A percentile compares a stretch with the other conserved stretches of the same genome.
Conservation (phyloP, 441 rosid species). For the Daphne laureola region DNA sequence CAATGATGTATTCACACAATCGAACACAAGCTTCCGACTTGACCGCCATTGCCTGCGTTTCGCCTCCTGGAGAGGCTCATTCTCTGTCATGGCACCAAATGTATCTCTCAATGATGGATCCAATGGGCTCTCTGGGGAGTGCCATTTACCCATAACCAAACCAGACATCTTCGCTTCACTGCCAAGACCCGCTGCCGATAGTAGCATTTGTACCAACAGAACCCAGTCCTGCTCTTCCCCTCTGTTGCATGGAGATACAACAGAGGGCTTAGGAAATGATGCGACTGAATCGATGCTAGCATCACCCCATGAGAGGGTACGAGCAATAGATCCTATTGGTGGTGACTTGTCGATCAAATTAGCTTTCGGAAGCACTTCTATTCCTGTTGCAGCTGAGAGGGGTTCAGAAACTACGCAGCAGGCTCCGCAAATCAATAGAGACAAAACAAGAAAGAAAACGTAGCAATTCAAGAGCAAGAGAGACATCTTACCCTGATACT, state of each 20-base stretch:
- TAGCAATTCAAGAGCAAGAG: background rate
- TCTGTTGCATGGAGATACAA: constrained; percentile 20
- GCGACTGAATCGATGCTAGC: constrained; percentile 32
- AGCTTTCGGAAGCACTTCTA: constrained; percentile 31
- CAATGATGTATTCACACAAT: constrained; percentile 55
- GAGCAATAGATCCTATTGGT: constrained; percentile 67
- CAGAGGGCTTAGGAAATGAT: constrained; percentile 28
- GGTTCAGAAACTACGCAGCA: background rate
- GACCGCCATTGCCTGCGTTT: constrained; percentile 50
- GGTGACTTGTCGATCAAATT: constrained; percentile 79
- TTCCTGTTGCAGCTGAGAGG: constrained; percentile 25
- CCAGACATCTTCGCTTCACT: constrained; percentile 21
- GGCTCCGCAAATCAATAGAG: background rate
- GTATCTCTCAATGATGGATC: constrained; percentile 54
- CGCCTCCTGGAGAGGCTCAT: constrained; percentile 50
- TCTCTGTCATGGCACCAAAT: constrained; percentile 28
- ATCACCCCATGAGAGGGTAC: constrained; percentile 66
- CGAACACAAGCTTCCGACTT: constrained; percentile 51
- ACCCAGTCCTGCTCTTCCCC: constrained; percentile 53
- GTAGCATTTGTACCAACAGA: constrained; percentile 33
- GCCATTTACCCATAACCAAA: constrained; percentile 38
- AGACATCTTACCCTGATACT: constrained; percentile 31
- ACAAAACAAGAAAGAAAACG: background rate
- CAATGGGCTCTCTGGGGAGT: constrained; percentile 60
- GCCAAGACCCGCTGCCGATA: constrained; percentile 49